Percentiles rank a stretch among this genome's conserved stretches.
phyloP scores from a whole-genome alignment of 306 rosid species.

The Corylus heterophylla region DNA sequence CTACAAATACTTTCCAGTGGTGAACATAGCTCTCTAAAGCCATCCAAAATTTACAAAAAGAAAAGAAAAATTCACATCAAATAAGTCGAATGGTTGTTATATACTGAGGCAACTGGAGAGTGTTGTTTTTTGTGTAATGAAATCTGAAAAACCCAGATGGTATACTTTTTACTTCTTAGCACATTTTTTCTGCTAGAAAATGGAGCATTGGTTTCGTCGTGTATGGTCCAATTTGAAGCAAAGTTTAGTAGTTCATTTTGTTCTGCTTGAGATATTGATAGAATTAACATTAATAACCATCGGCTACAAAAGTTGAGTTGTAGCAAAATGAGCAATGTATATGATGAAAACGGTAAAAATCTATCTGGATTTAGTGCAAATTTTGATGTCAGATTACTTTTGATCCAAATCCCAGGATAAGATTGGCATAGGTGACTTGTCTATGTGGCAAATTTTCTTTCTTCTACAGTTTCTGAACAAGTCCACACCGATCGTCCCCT shows the following conservation, averaged over 20 bases:
- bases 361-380: not conserved
- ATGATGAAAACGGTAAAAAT: not conserved
- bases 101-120: not conserved
- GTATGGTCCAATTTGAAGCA: not conserved
- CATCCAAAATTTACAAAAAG: no score
- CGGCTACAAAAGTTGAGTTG: not conserved
- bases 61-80: not conserved
- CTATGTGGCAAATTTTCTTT: not conserved
- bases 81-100: not conserved
- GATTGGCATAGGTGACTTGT: not conserved
- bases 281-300: not conserved
- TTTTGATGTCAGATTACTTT: not conserved
- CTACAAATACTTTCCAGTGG: no score
- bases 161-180: not conserved
- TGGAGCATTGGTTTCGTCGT: conserved; percentile 16
- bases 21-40: no score
- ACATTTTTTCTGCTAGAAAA: not conserved
- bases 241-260: conserved; percentile 3
- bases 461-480: not conserved
- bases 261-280: conserved; percentile 7
- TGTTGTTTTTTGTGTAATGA: not conserved
- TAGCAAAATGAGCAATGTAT: not conserved
- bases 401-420: not conserved
- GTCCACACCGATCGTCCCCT: not conserved
- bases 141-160: not conserved